Evolutionary conservation across 2,329 filamentous ascomycete genomes (phyloP).

Genomic region (Xylariaceae sp.): DNA sequence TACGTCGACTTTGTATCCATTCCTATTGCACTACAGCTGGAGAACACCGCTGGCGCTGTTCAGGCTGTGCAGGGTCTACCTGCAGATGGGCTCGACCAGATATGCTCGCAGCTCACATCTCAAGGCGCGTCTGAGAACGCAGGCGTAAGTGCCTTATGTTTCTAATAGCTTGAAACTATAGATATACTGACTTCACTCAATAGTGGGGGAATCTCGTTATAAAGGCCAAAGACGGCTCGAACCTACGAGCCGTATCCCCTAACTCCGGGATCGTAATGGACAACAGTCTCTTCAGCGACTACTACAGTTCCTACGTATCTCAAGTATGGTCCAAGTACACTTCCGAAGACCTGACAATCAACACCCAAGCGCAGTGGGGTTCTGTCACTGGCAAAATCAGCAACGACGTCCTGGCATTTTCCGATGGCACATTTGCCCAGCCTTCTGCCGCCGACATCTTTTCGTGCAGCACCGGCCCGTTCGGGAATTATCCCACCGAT

Average conservation of each 20-base stretch:
- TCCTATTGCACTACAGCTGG: conserved; percentile 56
- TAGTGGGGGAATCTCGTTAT: conserved; percentile 51
- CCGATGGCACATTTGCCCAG: conserved; percentile 39
- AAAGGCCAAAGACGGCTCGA: conserved; percentile 34
- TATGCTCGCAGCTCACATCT: conserved; percentile 41
- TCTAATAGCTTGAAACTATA: too few species aligned
- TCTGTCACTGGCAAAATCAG: conserved; percentile 41
- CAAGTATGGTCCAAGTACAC: conserved; percentile 50
- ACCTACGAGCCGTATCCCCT: conserved; percentile 51
- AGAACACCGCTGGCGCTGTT: conserved; percentile 40
- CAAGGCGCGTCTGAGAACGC: conserved; percentile 45
- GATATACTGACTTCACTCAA: too few species aligned
- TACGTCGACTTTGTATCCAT: conserved; percentile 72
- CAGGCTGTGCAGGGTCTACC: conserved; percentile 49
- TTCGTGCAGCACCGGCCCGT: conserved; percentile 46
- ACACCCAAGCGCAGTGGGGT: conserved; percentile 53
- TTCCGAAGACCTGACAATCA: conserved; percentile 41
- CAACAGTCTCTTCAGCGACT: conserved; percentile 43
- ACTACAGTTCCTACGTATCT: conserved; percentile 49
- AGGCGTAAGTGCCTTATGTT: conserved; percentile 13
- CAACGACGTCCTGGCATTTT: conserved; percentile 36
- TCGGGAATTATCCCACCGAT: conserved; percentile 39
- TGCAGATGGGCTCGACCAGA: conserved; percentile 40
- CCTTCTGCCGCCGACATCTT: conserved; percentile 39
- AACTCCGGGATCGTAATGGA: conserved; percentile 44